These are phyloP conservation scores for Sclerospora graminicola DNA, from an alignment of 352 stramenopile genomes.

Conservation along the genomic window DNA sequence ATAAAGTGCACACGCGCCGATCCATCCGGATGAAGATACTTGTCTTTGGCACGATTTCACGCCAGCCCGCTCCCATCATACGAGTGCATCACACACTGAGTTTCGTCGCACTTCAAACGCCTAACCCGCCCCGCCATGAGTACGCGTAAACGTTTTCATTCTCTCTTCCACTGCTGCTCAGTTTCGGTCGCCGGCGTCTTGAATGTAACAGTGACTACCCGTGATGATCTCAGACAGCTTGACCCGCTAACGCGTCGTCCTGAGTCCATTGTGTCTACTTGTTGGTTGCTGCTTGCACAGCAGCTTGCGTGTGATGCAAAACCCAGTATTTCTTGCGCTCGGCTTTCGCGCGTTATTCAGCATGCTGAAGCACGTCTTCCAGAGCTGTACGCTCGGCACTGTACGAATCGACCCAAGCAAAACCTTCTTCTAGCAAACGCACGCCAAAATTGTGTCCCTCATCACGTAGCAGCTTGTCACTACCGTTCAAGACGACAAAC, in stretches of 20 bases:
- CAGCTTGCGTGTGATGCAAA: constrained; percentile 62
- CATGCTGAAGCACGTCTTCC: constrained; percentile 51
- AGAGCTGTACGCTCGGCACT: too few species aligned
- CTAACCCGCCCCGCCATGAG: too few species aligned
- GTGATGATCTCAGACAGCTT: constrained; percentile 93
- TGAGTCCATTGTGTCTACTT: constrained; percentile 40
- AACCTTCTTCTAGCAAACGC: too few species aligned
- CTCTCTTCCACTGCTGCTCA: constrained; percentile 86
- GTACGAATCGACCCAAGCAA: too few species aligned
- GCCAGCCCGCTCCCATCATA: constrained; percentile 90
- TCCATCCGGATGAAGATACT: too few species aligned
- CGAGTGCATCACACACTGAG: constrained; percentile 92
- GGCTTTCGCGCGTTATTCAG: constrained; percentile 83
- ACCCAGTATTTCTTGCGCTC: constrained; percentile 92
- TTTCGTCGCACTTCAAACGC: too few species aligned
- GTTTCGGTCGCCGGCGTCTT: constrained; percentile 83
- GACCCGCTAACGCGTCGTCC: constrained; percentile 49
- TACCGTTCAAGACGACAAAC: constrained; percentile 37
- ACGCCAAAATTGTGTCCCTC: constrained; percentile 79
- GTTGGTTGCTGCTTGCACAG: constrained; percentile 32
- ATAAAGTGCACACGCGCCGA: too few species aligned
- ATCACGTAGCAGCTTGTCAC: constrained; percentile 29
- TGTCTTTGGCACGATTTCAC: too few species aligned
- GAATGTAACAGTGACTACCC: constrained; percentile 90
- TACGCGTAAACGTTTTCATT: too few species aligned